These are phyloP conservation scores for Epichloe typhina DNA, from an alignment of 2,329 filamentous ascomycete species.

Conservation along the genomic window DNA sequence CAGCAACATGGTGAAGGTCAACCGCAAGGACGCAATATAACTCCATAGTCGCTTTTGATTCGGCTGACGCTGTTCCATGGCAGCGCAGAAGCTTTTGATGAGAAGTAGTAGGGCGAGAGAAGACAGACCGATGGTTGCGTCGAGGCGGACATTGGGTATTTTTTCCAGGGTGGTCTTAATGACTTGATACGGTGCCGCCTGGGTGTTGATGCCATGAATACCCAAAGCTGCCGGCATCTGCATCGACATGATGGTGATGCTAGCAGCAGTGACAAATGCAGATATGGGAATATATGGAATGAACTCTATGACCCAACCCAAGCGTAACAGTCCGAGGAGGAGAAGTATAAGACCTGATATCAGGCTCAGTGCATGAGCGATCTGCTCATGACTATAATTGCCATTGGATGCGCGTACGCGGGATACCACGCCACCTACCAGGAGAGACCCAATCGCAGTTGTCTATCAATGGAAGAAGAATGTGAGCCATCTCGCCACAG, in stretches of 20 bases:
- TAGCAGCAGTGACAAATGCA: conserved; percentile 37
- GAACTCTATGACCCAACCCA: conserved; percentile 38
- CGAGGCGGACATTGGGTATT: conserved; percentile 35
- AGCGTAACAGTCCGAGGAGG: conserved; percentile 30
- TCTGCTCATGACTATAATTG: conserved; percentile 23
- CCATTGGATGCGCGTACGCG: conserved; percentile 24
- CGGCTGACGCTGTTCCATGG: conserved; percentile 48
- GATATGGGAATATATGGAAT: conserved; percentile 37
- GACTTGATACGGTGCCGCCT: conserved; percentile 30
- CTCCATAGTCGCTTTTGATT: conserved; percentile 51
- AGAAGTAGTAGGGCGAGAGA: conserved; percentile 53
- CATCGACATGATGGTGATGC: conserved; percentile 36
- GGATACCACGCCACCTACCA: conserved; percentile 33
- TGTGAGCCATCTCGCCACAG: not conserved
- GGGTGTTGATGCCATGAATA: conserved; percentile 29
- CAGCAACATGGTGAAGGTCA: conserved; percentile 62
- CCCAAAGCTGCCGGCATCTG: conserved; percentile 33
- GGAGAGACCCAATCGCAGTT: conserved; percentile 36
- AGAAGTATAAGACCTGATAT: conserved; percentile 31
- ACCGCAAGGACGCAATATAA: conserved; percentile 60
- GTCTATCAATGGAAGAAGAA: conserved; percentile 30
- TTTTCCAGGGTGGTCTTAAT: conserved; percentile 29
- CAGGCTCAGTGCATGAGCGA: conserved; percentile 31
- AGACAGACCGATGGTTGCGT: conserved; percentile 60
- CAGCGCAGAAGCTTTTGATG: conserved; percentile 47